These are phyloP conservation scores for Phytomonas francai DNA, from an alignment of 208 protist genomes.

Conservation along the genomic window DNA sequence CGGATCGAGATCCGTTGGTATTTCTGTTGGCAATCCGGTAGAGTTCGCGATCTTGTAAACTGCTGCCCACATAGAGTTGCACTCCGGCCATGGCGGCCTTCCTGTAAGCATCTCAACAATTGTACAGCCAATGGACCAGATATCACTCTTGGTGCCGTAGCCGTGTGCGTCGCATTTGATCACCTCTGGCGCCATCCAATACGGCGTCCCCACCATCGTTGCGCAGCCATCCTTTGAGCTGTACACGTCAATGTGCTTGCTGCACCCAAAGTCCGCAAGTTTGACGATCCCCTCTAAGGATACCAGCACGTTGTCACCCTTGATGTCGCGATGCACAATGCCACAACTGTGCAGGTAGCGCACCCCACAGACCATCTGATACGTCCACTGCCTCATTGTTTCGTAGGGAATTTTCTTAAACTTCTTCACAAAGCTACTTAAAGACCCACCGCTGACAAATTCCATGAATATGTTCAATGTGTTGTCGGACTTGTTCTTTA, in stretches of 20 bases:
- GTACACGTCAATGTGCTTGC: conserved; percentile 79
- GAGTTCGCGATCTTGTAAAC: conserved; percentile 87
- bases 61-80: conserved; percentile 80
- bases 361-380: conserved; percentile 87
- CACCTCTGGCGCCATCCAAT: conserved; percentile 91
- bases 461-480: conserved; percentile 92
- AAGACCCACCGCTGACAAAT: conserved; percentile 75
- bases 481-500: conserved; percentile 51
- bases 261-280: conserved; percentile 90
- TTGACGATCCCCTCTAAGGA: conserved; percentile 82
- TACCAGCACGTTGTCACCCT: conserved; percentile 88
- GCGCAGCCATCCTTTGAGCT: conserved; percentile 66
- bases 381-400: conserved; percentile 77
- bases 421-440: conserved; percentile 74
- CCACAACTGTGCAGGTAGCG: conserved; percentile 84
- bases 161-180: conserved; percentile 80
- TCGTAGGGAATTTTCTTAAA: conserved; percentile 64
- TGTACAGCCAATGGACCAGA: conserved; percentile 92
- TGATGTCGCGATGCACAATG: conserved; percentile 90
- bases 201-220: conserved; percentile 86
- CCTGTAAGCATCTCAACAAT: conserved; percentile 92
- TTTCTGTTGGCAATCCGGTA: conserved; percentile 77
- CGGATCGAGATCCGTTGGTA: conserved; percentile 63
- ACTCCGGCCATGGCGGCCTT: conserved; percentile 85
- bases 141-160: conserved; percentile 91